A percentile compares a stretch with the other conserved stretches of the same genome.
Conservation (phyloP, 2,329 filamentous ascomycete genomes). For the Tympanopsis confertula region DNA sequence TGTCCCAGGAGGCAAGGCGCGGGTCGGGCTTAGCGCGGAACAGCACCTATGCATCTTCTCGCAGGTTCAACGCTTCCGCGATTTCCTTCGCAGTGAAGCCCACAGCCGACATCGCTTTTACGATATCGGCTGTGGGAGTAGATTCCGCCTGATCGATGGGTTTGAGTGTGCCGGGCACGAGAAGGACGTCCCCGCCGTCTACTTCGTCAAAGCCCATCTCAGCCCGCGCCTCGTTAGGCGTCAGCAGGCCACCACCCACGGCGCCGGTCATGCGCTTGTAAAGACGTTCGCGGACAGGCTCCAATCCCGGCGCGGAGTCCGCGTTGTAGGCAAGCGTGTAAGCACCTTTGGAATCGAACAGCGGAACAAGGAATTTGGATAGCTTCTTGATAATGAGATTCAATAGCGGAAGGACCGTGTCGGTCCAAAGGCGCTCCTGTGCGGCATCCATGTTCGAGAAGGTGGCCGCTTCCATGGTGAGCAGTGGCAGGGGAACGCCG, state of each 20-base stretch:
- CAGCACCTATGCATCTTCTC: too few relatives aligned
- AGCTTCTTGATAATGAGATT: neutral
- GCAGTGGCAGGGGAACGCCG: neutral
- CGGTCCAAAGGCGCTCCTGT: neutral
- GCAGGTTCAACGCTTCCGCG: too few relatives aligned
- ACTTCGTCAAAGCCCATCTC: neutral
- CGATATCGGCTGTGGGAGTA: too few relatives aligned
- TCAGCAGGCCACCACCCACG: neutral
- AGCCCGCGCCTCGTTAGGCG: neutral
- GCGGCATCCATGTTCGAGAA: neutral
- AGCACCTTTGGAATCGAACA: neutral
- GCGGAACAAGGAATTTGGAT: neutral
- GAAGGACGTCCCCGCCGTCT: neutral
- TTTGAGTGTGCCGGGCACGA: neutral
- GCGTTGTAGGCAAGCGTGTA: neutral
- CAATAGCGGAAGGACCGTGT: neutral
- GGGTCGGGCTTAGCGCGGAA: too few relatives aligned
- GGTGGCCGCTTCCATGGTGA: neutral
- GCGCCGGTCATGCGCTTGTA: neutral
- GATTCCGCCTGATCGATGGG: too few relatives aligned
- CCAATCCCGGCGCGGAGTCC: neutral
- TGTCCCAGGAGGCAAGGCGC: too few relatives aligned
- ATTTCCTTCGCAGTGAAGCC: too few relatives aligned
- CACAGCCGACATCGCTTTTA: too few relatives aligned
- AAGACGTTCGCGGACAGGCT: neutral